Conservation (phyloP, 495 filamentous ascomycete genomes). For the Hypomontagnella submonticulosa region DNA sequence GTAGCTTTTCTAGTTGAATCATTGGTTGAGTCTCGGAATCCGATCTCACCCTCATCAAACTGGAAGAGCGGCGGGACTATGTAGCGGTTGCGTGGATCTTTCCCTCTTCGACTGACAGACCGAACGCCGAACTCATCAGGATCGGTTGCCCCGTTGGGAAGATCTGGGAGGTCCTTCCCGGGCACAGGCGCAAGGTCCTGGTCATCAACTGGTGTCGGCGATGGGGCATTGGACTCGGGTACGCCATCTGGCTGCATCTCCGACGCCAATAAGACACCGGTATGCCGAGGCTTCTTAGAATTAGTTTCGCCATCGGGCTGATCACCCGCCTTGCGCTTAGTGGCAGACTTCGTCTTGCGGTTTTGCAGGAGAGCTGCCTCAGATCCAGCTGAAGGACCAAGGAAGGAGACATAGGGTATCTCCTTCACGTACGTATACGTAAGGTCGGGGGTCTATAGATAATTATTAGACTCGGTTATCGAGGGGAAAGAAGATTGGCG, state of each 20-base stretch:
- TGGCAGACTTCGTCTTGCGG: slow-evolving; percentile 35
- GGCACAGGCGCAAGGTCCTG: slow-evolving; percentile 31
- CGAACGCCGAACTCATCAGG: slow-evolving; percentile 57
- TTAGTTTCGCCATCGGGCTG: slow-evolving; percentile 53
- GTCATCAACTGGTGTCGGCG: slow-evolving; percentile 44
- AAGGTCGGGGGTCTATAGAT: slow-evolving; percentile 46
- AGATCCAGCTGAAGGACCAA: slow-evolving; percentile 30
- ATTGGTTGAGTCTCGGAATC: slow-evolving; percentile 63
- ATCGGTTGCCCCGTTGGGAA: slow-evolving; percentile 52
- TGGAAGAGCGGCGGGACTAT: slow-evolving; percentile 53
- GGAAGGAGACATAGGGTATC: slow-evolving; percentile 50
- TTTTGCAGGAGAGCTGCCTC: slow-evolving; percentile 22
- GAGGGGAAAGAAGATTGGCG: slow-evolving; percentile 5
- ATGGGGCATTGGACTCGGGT: slow-evolving; percentile 53
- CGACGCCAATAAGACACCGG: slow-evolving; percentile 56
- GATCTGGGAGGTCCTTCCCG: slow-evolving; percentile 45
- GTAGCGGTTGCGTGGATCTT: slow-evolving; percentile 56
- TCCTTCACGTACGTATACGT: slow-evolving; percentile 49
- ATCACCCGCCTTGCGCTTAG: slow-evolving; percentile 56
- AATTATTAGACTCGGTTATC: slow-evolving; percentile 26
- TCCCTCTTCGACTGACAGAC: slow-evolving; percentile 48
- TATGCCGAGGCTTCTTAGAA: slow-evolving; percentile 55
- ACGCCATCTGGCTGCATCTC: slow-evolving; percentile 53
- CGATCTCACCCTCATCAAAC: slow-evolving; percentile 57
- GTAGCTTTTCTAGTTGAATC: slow-evolving; percentile 54